Base-by-base conservation (phyloP, 805 yeast genomes). In the Teunomyces kruisii region DNA sequence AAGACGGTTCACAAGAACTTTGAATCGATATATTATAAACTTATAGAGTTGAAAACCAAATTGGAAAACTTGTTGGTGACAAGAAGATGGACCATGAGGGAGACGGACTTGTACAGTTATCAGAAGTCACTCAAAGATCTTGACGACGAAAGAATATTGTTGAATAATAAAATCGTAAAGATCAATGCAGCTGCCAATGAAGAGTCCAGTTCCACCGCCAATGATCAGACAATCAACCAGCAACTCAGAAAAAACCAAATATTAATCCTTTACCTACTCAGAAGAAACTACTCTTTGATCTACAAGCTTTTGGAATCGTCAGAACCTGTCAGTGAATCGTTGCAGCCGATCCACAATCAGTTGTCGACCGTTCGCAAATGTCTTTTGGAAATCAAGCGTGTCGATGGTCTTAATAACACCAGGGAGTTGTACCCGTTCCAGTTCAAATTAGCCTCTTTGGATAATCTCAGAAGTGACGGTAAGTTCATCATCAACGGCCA, bases 31-130 rank as follows among this genome's bases (percentile, higher is more conserved):
- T 91, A 87, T 65, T 75, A 79, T 40, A 75, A 79, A 47, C 71
- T 94, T 52, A 69, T 79, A 26, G 79, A 76, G 37, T 74, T 89
- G 54, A 88, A 89, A 62, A 74, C 80, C 17, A 83, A 84, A 14
- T 75, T 94, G 49, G 96, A 88, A 55, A 88, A 88, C 53, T 71
- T 94, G 50, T 74, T 92, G 55, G 81, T 94, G 37, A 94, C 99
- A 2, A 83, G 97, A 65, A 80, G 99, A 63, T 94, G 99, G 99
- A 92, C 98, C 2, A 73, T 94, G 69, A 81, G 99, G 59, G 96
- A 91, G 58, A 94, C 99, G 0, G 99, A 94, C 67, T 74, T 94
- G 49, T 94, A 86, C 68, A 76, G 78, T 40, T 91, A 87, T 62
- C 96, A 90, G 65, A 81, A 84, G 57, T 75, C 76, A 50, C 72